Conservation (phyloP, 2,329 filamentous ascomycete species). For the Penicillium hesseltinei region DNA sequence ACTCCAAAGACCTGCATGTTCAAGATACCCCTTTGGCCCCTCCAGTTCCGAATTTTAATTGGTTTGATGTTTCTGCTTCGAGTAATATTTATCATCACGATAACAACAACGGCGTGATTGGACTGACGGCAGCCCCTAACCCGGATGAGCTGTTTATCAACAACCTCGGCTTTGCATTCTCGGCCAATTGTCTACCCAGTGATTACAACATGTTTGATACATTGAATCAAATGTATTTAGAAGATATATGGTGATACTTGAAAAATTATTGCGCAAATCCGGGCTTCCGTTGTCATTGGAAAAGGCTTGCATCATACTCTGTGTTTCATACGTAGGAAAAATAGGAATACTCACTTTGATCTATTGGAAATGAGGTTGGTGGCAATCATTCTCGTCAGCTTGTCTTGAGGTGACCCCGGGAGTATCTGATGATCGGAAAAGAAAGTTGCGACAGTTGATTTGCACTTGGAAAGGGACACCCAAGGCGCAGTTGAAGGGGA, state of each 20-base stretch:
- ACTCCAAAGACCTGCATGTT: not conserved
- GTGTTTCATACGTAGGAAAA: too few relatives aligned
- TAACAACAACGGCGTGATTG: not conserved
- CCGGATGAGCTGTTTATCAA: conserved; percentile 18
- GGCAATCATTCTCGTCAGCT: too few relatives aligned
- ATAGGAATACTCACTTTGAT: too few relatives aligned
- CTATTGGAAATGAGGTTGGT: too few relatives aligned
- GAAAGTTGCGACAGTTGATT: too few relatives aligned
- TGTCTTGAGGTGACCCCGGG: too few relatives aligned
- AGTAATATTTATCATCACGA: not conserved
- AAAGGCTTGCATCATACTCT: too few relatives aligned
- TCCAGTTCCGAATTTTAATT: not conserved
- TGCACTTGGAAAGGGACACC: not conserved
- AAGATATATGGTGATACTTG: conserved; percentile 20
- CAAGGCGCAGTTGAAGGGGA: not conserved
- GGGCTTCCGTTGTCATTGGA: too few relatives aligned
- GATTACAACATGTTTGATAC: conserved; percentile 28
- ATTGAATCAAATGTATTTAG: conserved; percentile 24
- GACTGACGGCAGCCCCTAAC: not conserved
- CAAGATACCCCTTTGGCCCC: not conserved
- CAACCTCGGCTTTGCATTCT: conserved; percentile 23
- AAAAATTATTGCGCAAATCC: not conserved
- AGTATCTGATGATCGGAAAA: too few relatives aligned
- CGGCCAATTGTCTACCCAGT: conserved; percentile 19
- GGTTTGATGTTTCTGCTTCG: not conserved